Conservation (phyloP, 768 basidiomycete genomes). For the Russula olivacea region DNA sequence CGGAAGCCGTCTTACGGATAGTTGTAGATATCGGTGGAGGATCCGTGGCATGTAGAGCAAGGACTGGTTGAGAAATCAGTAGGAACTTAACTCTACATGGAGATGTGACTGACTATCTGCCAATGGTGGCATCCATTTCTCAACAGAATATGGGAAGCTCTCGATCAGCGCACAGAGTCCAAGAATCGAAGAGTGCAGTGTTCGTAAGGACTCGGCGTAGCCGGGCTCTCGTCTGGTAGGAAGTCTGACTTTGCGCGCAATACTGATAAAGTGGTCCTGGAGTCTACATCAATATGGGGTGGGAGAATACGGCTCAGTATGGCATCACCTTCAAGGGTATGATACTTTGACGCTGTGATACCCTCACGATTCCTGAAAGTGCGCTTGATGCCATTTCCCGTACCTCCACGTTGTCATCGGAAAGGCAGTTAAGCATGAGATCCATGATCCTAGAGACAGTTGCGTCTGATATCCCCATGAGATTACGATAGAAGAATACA, state of each 20-base stretch:
- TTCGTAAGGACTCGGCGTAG: constrained; percentile 67
- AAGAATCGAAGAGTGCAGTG: constrained; percentile 65
- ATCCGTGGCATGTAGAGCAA: constrained; percentile 74
- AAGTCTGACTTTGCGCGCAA: constrained; percentile 55
- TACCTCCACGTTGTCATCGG: constrained; percentile 90
- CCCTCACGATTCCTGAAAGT: constrained; percentile 79
- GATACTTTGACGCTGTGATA: constrained; percentile 85
- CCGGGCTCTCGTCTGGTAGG: constrained; percentile 62
- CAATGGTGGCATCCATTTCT: constrained; percentile 52
- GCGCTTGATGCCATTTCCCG: constrained; percentile 86
- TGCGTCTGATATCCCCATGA: constrained; percentile 64
- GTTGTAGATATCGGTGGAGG: constrained; percentile 88
- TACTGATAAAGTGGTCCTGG: constrained; percentile 74
- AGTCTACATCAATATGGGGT: constrained; percentile 1
- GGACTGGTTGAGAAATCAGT: constrained; percentile 39
- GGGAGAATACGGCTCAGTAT: constrained; percentile 3
- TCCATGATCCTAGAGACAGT: constrained; percentile 73
- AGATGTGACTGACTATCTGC: constrained; percentile 53
- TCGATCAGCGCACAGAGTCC: constrained; percentile 47
- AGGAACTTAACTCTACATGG: not conserved
- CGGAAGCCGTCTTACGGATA: constrained; percentile 77
- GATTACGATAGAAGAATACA: constrained; percentile 87
- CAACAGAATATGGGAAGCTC: constrained; percentile 53
- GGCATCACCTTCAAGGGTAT: constrained; percentile 66
- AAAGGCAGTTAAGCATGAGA: constrained; percentile 73